These are phyloP conservation scores for Alternaria incomplexa DNA, from an alignment of 2,329 filamentous ascomycete species.

Conservation along the genomic window DNA sequence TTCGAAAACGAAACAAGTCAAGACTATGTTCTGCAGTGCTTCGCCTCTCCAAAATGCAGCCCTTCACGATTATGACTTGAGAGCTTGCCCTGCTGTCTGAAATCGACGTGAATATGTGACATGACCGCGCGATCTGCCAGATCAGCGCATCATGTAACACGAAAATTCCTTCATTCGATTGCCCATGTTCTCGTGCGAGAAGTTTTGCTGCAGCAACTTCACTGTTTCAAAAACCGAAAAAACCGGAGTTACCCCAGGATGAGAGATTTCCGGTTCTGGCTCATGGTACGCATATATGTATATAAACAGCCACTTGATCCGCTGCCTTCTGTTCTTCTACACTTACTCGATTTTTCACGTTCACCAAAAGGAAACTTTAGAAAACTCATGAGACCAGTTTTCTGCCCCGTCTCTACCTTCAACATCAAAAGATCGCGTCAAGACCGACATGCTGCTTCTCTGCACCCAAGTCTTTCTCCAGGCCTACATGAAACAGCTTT, in stretches of 20 bases:
- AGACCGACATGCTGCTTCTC: background rate
- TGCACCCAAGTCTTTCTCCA: background rate
- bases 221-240: background rate
- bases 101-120: too few species aligned
- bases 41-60: too few species aligned
- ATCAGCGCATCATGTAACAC: background rate
- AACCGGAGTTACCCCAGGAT: too few species aligned
- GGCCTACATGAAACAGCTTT: background rate
- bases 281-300: background rate
- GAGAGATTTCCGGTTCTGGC: background rate
- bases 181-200: background rate
- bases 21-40: too few species aligned
- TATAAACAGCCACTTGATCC: background rate
- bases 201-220: background rate
- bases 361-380: fast-evolving
- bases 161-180: background rate
- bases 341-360: too few species aligned
- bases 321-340: background rate
- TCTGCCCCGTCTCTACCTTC: fast-evolving
- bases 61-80: too few species aligned
- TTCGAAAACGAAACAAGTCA: too few species aligned
- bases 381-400: fast-evolving
- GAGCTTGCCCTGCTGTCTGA: too few species aligned
- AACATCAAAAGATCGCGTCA: too few species aligned
- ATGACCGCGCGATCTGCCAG: too few species aligned